Evolutionary conservation across 352 stramenopile species (phyloP).

Genomic region (Globisporangium spiculum): DNA sequence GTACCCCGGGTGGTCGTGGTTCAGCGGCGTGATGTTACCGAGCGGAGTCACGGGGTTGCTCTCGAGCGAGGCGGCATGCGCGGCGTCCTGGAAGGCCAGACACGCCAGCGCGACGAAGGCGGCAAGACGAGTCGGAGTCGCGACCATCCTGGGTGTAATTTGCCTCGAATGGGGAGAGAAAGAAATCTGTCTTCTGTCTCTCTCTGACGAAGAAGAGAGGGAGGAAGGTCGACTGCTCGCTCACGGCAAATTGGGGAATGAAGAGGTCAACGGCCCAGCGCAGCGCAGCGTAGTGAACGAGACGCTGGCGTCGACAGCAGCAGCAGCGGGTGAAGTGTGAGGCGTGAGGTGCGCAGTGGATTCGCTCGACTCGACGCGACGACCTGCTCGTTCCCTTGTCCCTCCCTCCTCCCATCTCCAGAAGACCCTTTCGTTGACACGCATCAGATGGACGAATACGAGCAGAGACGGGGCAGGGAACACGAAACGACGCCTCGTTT

Average conservation of each 20-base stretch:
- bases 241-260: conserved; percentile 14
- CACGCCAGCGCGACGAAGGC: conserved; percentile 10
- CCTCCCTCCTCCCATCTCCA: background rate
- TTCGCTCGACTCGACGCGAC: background rate
- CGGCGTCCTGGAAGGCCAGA: conserved; percentile 3
- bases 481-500: no score
- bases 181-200: background rate
- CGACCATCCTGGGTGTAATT: conserved; percentile 13
- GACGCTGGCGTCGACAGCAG: background rate
- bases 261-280: background rate
- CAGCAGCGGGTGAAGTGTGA: background rate
- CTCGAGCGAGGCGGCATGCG: conserved; percentile 17
- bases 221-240: background rate
- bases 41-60: conserved; percentile 27
- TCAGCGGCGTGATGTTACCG: conserved; percentile 22
- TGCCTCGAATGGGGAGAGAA: background rate
- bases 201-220: background rate
- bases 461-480: background rate
- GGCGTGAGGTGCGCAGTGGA: background rate
- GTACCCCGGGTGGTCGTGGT: conserved; percentile 29
- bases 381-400: background rate
- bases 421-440: background rate
- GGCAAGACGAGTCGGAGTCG: conserved; percentile 2
- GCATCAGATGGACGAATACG: background rate
- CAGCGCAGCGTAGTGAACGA: background rate